These are phyloP conservation scores for Coemansia sp. DNA, from an alignment of 192 early-diverging fungal species.

Conservation along the genomic window DNA sequence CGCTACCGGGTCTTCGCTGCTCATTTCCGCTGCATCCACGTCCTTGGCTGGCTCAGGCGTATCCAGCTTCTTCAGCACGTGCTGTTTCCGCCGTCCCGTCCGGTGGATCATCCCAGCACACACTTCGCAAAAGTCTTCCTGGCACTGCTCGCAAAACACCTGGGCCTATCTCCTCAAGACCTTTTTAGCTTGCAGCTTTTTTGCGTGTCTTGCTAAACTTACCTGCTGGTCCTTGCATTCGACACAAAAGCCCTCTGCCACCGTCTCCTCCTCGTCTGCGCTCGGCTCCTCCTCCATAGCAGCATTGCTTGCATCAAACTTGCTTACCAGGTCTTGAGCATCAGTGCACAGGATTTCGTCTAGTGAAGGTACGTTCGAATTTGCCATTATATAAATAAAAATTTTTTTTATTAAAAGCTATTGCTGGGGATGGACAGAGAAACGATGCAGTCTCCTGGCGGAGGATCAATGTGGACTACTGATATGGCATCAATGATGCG, in stretches of 20 bases:
- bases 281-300: neutral
- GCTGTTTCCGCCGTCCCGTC: conserved; percentile 66
- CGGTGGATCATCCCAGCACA: conserved; percentile 85
- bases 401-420: conserved; percentile 4
- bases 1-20: neutral
- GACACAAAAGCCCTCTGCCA: conserved; percentile 76
- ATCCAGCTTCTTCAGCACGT: conserved; percentile 36
- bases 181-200: neutral
- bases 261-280: conserved; percentile 28
- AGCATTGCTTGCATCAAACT: conserved; percentile 6
- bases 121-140: conserved; percentile 87
- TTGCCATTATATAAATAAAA: conserved; percentile 27
- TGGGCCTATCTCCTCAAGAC: conserved; percentile 26
- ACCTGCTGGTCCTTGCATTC: conserved; percentile 81
- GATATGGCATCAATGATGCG: conserved; percentile 32
- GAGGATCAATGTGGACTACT: conserved; percentile 18
- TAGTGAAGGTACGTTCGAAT: conserved; percentile 28
- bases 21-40: conserved; percentile 1
- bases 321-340: conserved; percentile 19
- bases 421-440: conserved; percentile 26
- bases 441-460: conserved; percentile 38
- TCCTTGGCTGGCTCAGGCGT: neutral
- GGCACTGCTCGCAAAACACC: conserved; percentile 74
- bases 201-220: neutral
- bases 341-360: conserved; percentile 41